Percentiles rank a stretch among this genome's conserved stretches.
Conservation (phyloP, 148 eudicot genomes). For the Amaranthus palmeri region DNA sequence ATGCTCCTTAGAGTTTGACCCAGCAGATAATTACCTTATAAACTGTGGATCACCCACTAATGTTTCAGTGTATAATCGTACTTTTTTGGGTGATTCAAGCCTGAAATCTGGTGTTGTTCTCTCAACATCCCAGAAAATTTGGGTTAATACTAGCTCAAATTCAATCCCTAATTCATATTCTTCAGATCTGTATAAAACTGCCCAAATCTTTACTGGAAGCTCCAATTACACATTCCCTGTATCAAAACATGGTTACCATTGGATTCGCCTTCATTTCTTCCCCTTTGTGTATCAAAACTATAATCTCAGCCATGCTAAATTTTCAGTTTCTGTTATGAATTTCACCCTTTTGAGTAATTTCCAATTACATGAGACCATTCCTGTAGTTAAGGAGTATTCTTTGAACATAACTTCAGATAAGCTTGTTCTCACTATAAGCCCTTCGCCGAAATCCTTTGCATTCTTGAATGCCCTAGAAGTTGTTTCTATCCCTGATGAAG, state of each 20-base stretch:
- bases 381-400: slow-evolving; percentile 45
- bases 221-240: slow-evolving; percentile 45
- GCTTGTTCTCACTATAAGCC: slow-evolving; percentile 37
- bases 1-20: slow-evolving; percentile 38
- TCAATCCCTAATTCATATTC: slow-evolving; percentile 25
- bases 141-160: slow-evolving; percentile 26
- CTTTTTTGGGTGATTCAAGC: slow-evolving; percentile 38
- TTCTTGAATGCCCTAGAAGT: slow-evolving; percentile 59
- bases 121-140: slow-evolving; percentile 33
- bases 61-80: slow-evolving; percentile 34
- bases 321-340: slow-evolving; percentile 43
- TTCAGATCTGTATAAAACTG: slow-evolving; percentile 40
- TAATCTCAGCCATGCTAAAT: slow-evolving; percentile 41
- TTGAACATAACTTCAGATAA: slow-evolving; percentile 42
- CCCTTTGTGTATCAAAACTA: slow-evolving; percentile 35
- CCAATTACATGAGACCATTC: slow-evolving; percentile 25
- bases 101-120: slow-evolving; percentile 30
- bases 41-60: slow-evolving; percentile 49
- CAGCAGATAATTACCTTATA: slow-evolving; percentile 45
- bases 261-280: slow-evolving; percentile 53
- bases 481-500: slow-evolving; percentile 51
- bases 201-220: slow-evolving; percentile 34
- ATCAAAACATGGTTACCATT: slow-evolving; percentile 43
- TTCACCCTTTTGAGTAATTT: slow-evolving; percentile 50
- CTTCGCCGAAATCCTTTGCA: slow-evolving; percentile 45